Evolutionary conservation across 1,284 basidiomycete species (phyloP), one percentile per base, ranked within the genome.

Genomic region (Sanghuangporus weigelae): DNA sequence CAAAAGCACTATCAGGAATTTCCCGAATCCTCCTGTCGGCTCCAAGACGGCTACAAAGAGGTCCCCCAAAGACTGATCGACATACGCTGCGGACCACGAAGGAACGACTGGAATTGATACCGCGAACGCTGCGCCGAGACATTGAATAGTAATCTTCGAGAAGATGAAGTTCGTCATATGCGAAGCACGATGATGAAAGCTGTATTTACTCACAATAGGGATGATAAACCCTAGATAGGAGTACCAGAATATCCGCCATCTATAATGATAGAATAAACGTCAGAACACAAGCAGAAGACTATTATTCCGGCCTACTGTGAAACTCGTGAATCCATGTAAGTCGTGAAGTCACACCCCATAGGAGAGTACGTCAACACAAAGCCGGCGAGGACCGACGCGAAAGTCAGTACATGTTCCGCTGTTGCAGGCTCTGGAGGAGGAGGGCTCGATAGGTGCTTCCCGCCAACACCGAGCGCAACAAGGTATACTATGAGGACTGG

Each of bases 1-100:
- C 62, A 95, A 78, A 58, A 91, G 76, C n/a, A 96, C 91, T 12
- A 90, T 92, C 62, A 96, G 79, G 77, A 97, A 93, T 71, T 92
- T 89, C 2, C 93, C 92, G 71, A 95, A 95, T 44, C 86, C 84
- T 26, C 84, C 84, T 0, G 79, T 78, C 1, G 89, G 89, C 7
- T 77, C 77, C 1, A 93, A 80, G 80, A 96, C 88, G 2, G 90
- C 85, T 65, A 84, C 83, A 12, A 96, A 73, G 8, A 96, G 81
- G 3, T 91, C 89, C 16, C 85, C 92, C 55, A 87, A 82, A 63
- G 90, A 86, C 7, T 81, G 82, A 3, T 80, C 74, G 0, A 76
- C 78, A 64, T 90, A 90, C 0, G 81, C 87, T 2, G 75, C 75
- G 5, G 78, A 78, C 94, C 94, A 96, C 1, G 75, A 73, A 0